Percentiles rank a stretch among this genome's conserved stretches.
Conservation (phyloP, 2,329 filamentous ascomycete genomes). For the Parafenestella ontariensis region DNA sequence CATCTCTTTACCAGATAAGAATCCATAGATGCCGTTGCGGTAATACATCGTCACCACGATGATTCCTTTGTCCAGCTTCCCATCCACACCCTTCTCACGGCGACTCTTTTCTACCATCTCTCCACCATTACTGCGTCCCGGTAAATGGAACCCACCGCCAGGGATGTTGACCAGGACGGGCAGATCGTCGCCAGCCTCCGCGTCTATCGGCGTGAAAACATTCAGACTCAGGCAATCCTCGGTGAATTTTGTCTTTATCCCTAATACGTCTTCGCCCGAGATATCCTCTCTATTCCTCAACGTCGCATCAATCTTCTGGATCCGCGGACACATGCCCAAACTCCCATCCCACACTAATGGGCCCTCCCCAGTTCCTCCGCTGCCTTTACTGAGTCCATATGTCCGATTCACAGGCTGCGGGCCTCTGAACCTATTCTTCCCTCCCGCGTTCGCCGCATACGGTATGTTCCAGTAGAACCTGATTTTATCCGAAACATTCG, state of each 20-base stretch:
- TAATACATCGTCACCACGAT: slow-evolving; percentile 45
- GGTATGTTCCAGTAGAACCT: slow-evolving; percentile 45
- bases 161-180: slow-evolving; percentile 56
- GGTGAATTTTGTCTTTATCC: slow-evolving; percentile 33
- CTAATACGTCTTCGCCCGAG: slow-evolving; percentile 32
- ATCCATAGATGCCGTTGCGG: slow-evolving; percentile 53
- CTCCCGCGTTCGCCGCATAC: slow-evolving; percentile 38
- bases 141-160: slow-evolving; percentile 53
- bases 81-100: slow-evolving; percentile 30
- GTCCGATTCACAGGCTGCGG: slow-evolving; percentile 40
- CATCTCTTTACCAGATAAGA: slow-evolving; percentile 53
- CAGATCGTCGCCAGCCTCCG: slow-evolving; percentile 40
- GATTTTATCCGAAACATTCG: slow-evolving; percentile 36
- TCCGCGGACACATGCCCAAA: slow-evolving; percentile 43
- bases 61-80: slow-evolving; percentile 42
- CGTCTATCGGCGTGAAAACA: slow-evolving; percentile 43
- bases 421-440: slow-evolving; percentile 39
- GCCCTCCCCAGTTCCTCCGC: slow-evolving; percentile 11
- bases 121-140: slow-evolving; percentile 39
- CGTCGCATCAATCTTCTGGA: slow-evolving; percentile 41
- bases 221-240: slow-evolving; percentile 55
- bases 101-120: slow-evolving; percentile 42
- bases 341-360: slow-evolving; percentile 39
- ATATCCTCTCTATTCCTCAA: slow-evolving; percentile 37
- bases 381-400: slow-evolving; percentile 27